These are phyloP conservation scores for Nephelium lappaceum DNA, from an alignment of 345 rosid species.

Conservation along the genomic window DNA sequence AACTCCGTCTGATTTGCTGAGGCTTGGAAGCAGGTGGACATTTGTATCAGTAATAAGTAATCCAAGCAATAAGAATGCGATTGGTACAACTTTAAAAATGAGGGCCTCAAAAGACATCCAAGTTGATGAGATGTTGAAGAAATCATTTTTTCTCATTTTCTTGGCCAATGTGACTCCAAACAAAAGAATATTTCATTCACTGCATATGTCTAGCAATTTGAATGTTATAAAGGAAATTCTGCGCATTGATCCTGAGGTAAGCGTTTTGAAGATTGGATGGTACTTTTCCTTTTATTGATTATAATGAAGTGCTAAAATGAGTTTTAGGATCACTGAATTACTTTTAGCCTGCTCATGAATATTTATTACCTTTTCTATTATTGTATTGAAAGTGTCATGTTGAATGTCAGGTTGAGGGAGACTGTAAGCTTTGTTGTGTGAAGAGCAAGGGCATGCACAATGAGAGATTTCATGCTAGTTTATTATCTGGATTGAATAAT, in stretches of 20 bases:
- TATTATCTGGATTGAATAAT: slow-evolving; percentile 29
- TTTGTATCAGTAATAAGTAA: slow-evolving; percentile 27
- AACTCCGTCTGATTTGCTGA: slow-evolving; percentile 35
- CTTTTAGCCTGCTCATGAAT: not conserved
- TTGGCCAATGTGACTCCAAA: slow-evolving; percentile 36
- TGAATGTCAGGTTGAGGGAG: slow-evolving; percentile 33
- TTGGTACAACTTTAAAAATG: slow-evolving; percentile 27
- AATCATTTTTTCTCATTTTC: slow-evolving; percentile 32
- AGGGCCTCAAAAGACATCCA: slow-evolving; percentile 13
- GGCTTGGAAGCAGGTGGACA: slow-evolving; percentile 33
- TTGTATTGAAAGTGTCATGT: slow-evolving; percentile 1
- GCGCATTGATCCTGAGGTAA: slow-evolving; percentile 32
- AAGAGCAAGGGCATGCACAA: not conserved
- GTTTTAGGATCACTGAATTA: no score
- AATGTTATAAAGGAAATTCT: slow-evolving; percentile 30
- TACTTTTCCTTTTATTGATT: not conserved
- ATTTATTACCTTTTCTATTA: slow-evolving; percentile 7
- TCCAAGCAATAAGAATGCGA: not conserved
- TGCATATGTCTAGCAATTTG: slow-evolving; percentile 33
- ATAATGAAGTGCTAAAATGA: no score
- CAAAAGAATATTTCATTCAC: slow-evolving; percentile 40
- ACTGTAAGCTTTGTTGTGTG: slow-evolving; percentile 18
- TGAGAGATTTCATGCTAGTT: not conserved
- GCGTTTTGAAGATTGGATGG: not conserved
- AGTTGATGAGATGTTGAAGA: slow-evolving; percentile 5